Evolutionary conservation across 768 basidiomycete genomes (phyloP).

Genomic region (Gelatoporia subvermispora): DNA sequence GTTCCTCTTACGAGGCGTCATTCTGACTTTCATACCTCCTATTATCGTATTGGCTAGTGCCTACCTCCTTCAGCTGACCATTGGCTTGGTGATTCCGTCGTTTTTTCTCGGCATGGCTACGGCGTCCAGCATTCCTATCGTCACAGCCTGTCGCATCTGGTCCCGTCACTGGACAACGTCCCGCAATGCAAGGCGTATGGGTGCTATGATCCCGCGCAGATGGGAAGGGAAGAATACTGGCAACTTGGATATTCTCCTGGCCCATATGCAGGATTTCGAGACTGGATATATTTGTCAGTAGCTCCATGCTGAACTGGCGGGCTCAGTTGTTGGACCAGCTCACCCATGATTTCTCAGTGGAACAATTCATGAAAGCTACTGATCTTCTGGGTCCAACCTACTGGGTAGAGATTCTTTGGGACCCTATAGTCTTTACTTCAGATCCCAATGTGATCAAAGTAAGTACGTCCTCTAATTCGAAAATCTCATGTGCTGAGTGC

Average conservation of each 20-base stretch:
- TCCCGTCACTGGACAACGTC: constrained; percentile 2
- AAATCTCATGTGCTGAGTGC: too few species aligned
- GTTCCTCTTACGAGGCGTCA: constrained; percentile 4
- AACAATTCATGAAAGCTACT: too few species aligned
- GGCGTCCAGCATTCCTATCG: constrained; percentile 7
- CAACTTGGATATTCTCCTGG: constrained; percentile 28
- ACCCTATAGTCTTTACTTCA: constrained; percentile 10
- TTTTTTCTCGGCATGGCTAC: constrained; percentile 7
- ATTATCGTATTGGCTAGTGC: constrained; percentile 2
- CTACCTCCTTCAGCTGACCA: neutral
- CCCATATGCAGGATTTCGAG: constrained; percentile 14
- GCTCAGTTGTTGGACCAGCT: too few species aligned
- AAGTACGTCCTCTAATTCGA: neutral
- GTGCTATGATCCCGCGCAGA: constrained; percentile 20
- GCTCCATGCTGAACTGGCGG: neutral
- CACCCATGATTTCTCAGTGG: too few species aligned
- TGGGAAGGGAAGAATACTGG: constrained; percentile 29
- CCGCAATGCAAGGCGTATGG: constrained; percentile 7
- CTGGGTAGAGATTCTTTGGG: constrained; percentile 14
- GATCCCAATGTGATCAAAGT: constrained; percentile 30
- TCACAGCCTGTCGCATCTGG: constrained; percentile 1
- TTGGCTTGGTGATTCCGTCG: neutral
- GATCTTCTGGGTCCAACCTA: too few species aligned
- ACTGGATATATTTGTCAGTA: constrained; percentile 32
- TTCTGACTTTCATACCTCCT: constrained; percentile 4